Evolutionary conservation across 345 rosid species (phyloP).

Genomic region (Eucalyptus cloeziana): DNA sequence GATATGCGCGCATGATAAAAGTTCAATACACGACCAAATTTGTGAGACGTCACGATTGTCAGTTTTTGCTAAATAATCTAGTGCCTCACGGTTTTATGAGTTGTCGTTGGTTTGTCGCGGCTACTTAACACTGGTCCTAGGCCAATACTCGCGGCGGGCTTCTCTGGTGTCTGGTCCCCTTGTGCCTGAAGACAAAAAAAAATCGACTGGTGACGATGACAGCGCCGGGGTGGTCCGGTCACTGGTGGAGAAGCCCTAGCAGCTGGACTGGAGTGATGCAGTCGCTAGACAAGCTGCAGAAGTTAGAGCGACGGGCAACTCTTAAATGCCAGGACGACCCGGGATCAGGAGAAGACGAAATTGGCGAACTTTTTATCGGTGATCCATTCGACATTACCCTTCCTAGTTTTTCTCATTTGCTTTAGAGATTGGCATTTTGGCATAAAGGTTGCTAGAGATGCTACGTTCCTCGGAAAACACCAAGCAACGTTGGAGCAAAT

Average conservation of each 20-base stretch:
- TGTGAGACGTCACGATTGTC: background rate
- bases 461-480: background rate
- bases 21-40: background rate
- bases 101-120: background rate
- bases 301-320: conserved; percentile 76
- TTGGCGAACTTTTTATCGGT: background rate
- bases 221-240: background rate
- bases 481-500: background rate
- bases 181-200: background rate
- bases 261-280: conserved; percentile 70
- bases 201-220: background rate
- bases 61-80: background rate
- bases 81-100: background rate
- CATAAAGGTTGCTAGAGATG: background rate
- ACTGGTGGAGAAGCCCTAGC: conserved; percentile 64
- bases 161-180: background rate
- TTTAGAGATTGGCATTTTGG: background rate
- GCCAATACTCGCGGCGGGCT: background rate
- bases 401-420: background rate
- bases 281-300: conserved; percentile 85
- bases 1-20: background rate
- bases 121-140: background rate
- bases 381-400: background rate
- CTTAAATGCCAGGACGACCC: conserved; percentile 25
- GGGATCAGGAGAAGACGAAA: conserved; percentile 36